These are phyloP conservation scores for Cephalotrichum gorgonifer DNA, from an alignment of 2,329 filamentous ascomycete genomes.

Conservation along the genomic window DNA sequence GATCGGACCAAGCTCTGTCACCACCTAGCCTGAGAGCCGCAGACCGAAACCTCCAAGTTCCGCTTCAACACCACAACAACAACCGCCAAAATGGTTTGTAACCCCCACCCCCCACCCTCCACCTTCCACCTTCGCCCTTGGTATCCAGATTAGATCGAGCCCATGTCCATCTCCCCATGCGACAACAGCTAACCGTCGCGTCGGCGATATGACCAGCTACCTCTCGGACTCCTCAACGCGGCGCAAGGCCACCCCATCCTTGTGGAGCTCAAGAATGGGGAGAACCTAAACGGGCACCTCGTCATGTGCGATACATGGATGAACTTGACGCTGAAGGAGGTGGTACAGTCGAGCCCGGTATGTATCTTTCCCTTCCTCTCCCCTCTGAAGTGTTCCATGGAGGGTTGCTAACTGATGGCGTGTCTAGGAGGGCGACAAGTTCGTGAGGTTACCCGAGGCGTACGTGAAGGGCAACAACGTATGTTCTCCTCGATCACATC, in stretches of 20 bases:
- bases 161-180: not conserved
- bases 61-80: not conserved
- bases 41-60: not conserved
- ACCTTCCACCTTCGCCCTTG: not conserved
- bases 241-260: constrained; percentile 97
- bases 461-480: constrained; percentile 98
- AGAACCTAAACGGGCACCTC: constrained; percentile 92
- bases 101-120: not conserved
- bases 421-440: constrained; percentile 75
- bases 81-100: constrained; percentile 1
- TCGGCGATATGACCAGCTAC: constrained; percentile 36
- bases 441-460: constrained; percentile 82
- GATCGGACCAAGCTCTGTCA: not conserved
- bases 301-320: constrained; percentile 99
- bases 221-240: constrained; percentile 79
- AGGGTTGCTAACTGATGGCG: not conserved
- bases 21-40: not conserved
- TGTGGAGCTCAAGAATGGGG: constrained; percentile 93
- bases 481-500: constrained; percentile 22
- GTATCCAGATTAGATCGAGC: not conserved
- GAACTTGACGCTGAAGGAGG: constrained; percentile 95
- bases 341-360: constrained; percentile 86
- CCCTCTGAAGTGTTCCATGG: not conserved
- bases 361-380: constrained; percentile 11
- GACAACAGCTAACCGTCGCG: not conserved